Evolutionary conservation across 1,139 yeast species (phyloP).

Genomic region (Geotrichum candidum): DNA sequence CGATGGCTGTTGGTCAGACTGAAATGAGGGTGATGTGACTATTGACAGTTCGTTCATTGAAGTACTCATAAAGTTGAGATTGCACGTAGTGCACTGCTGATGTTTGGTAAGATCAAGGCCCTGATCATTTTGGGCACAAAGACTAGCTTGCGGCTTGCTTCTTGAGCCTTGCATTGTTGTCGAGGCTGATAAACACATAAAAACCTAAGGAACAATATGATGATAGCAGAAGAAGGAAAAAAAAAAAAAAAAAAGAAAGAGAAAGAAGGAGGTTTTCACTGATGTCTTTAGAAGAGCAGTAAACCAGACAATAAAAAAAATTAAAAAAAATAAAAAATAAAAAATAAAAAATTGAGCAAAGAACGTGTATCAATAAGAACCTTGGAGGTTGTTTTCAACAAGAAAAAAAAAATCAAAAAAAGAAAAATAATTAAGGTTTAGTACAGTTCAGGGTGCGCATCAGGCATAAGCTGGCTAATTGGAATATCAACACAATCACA

Average conservation of each 20-base stretch:
- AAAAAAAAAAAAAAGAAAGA: too few relatives aligned
- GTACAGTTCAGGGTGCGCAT: background rate
- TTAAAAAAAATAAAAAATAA: background rate
- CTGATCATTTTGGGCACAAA: background rate
- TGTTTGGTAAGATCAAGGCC: background rate
- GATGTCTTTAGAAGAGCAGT: background rate
- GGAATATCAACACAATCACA: background rate
- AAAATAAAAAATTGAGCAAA: background rate
- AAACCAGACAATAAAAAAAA: background rate
- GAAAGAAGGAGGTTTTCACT: background rate
- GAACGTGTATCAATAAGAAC: background rate
- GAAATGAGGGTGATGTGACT: background rate
- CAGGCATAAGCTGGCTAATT: background rate
- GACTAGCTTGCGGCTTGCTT: background rate
- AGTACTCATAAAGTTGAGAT: constrained; percentile 8
- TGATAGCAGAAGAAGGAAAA: background rate
- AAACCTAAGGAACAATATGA: background rate
- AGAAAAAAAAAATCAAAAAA: background rate
- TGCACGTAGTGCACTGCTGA: constrained; percentile 1
- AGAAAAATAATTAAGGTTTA: background rate
- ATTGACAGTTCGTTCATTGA: constrained; percentile 11
- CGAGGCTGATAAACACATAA: background rate
- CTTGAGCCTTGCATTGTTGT: background rate
- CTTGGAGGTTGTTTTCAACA: background rate
- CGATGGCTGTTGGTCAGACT: background rate